Evolutionary conservation across 1,284 basidiomycete genomes (phyloP), one percentile per base, ranked within the genome.

Genomic region (Boletus semigastroideus): DNA sequence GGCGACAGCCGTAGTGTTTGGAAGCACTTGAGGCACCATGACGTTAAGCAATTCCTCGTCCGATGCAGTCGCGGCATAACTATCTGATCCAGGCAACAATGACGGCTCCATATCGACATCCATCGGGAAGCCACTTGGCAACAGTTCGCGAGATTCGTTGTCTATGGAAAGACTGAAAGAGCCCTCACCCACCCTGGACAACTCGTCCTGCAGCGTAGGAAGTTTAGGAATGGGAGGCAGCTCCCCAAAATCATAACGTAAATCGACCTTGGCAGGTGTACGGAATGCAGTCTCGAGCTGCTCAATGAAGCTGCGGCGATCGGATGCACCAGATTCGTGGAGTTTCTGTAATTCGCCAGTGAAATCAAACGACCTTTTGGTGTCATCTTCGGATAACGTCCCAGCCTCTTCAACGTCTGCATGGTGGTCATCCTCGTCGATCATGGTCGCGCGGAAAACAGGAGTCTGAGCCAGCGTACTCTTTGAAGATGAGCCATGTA

Each of bases 321-420:
- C 81, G 1, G 83, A 83, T 3, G 66, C 83, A 25, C 87, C 86
- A 7, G 80, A 83, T 59, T 85, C 82, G 51, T 86, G 86, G 40
- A 94, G 77, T 56, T 75, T 81, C 64, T 79, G 74, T 45, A 91
- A 73, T 67, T 93, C 92, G 20, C 82, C 85, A 0, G 91, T 93
- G 62, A 94, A 94, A 65, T 94, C 91, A 58, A 94, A 94, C 1
- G 86, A 89, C 60, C 80, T 83, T 69, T 86, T 87, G 1, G 87
- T 89, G 53, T 84, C 80, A 46, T 85, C 82, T 41, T 84, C 82
- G 11, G 66, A 66, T 67, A 57, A 49, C 5, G 52, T 57, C 55
- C 48, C 65, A 57, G 45, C 69, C 68, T 78, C 80, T 45, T 84
- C 80, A 12, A 76, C 61, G 39, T 80, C 78, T 1, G 66, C 70